phyloP scores from a whole-genome alignment of 2,329 filamentous ascomycete genomes.

The Clarireedia homoeocarpa region DNA sequence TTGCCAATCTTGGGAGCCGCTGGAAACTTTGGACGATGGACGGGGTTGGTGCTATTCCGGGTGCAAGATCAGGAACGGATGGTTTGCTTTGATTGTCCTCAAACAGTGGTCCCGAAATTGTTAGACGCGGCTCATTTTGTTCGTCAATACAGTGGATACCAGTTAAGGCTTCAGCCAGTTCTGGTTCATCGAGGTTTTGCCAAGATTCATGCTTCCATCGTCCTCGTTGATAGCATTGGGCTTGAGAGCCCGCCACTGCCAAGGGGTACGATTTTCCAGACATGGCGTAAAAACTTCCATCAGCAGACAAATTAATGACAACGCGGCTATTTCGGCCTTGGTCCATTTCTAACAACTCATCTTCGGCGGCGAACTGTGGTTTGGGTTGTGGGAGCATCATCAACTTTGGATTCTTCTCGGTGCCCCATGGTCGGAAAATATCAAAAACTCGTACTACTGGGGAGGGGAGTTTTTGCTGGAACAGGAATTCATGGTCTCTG shows the following conservation, averaged over 20 bases:
- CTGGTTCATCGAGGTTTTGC: constrained; percentile 31
- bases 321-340: constrained; percentile 56
- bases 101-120: constrained; percentile 33
- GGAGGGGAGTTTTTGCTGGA: constrained; percentile 61
- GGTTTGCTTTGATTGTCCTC: constrained; percentile 24
- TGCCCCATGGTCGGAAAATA: constrained; percentile 65
- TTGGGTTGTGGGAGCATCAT: constrained; percentile 81
- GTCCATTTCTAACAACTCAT: constrained; percentile 35
- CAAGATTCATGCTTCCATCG: constrained; percentile 39
- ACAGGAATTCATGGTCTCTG: constrained; percentile 37
- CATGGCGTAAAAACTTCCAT: constrained; percentile 90
- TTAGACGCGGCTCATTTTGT: constrained; percentile 36
- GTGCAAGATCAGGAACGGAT: constrained; percentile 8
- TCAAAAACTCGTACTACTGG: constrained; percentile 88
- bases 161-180: constrained; percentile 54
- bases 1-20: constrained; percentile 42
- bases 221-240: constrained; percentile 45
- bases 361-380: constrained; percentile 44
- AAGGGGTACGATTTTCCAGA: constrained; percentile 81
- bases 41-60: constrained; percentile 30
- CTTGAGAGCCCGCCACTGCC: constrained; percentile 59
- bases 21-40: constrained; percentile 43
- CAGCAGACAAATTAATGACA: constrained; percentile 78
- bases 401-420: constrained; percentile 65
- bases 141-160: constrained; percentile 62